These are phyloP conservation scores for Zymoseptoria passerinii DNA, from an alignment of 2,329 filamentous ascomycete species.

Conservation along the genomic window DNA sequence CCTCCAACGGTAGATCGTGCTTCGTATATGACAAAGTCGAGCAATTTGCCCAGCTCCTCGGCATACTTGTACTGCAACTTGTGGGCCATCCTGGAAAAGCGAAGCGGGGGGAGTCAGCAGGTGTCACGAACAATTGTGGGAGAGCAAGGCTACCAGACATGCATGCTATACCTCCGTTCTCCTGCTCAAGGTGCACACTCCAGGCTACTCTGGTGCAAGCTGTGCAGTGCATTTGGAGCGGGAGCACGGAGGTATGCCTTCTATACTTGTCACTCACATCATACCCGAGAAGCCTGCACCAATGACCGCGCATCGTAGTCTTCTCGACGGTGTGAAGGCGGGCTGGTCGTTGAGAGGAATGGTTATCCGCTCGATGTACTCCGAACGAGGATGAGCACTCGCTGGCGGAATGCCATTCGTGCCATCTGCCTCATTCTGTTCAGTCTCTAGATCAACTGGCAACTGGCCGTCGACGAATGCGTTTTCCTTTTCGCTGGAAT, in stretches of 20 bases:
- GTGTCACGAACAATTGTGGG: too few relatives aligned
- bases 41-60: conserved; percentile 24
- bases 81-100: conserved; percentile 24
- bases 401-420: not conserved
- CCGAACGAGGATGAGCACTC: not conserved
- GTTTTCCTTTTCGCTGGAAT: not conserved
- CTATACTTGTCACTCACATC: conserved; percentile 4
- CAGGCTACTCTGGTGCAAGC: too few relatives aligned
- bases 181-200: too few relatives aligned
- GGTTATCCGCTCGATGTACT: conserved; percentile 7
- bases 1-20: conserved; percentile 31
- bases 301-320: conserved; percentile 21
- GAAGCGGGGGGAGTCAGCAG: too few relatives aligned
- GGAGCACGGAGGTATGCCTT: too few relatives aligned
- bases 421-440: not conserved
- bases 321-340: conserved; percentile 12
- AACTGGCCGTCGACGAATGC: not conserved
- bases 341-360: conserved; percentile 12
- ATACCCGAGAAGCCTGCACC: conserved; percentile 32
- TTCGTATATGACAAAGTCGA: conserved; percentile 35
- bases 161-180: too few relatives aligned
- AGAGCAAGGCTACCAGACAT: too few relatives aligned
- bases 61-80: conserved; percentile 29
- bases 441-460: not conserved
- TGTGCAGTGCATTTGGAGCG: too few relatives aligned